phyloP scores from a whole-genome alignment of 2,329 filamentous ascomycete genomes.

The Didymella sp. region DNA sequence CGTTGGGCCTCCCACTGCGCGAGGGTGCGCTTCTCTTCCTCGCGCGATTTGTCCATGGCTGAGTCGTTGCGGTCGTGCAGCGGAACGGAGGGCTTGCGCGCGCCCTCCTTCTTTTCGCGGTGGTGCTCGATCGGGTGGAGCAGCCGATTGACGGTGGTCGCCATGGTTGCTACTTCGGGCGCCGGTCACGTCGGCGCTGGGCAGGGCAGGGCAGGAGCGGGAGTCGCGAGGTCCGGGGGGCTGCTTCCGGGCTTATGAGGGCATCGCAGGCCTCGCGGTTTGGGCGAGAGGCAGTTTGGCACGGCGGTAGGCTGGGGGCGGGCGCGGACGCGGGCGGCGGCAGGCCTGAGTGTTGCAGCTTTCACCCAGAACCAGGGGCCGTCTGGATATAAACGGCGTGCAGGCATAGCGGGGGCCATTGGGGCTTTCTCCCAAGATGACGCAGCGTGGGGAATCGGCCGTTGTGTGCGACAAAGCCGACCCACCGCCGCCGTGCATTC shows the following conservation, averaged over 20 bases:
- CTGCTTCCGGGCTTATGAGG: conserved; percentile 20
- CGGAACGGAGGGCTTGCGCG: conserved; percentile 29
- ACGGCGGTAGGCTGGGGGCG: conserved; percentile 9
- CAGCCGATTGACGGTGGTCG: conserved; percentile 48
- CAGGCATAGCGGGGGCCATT: conserved; percentile 34
- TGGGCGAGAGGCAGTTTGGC: conserved; percentile 1
- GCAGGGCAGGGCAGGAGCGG: conserved; percentile 21
- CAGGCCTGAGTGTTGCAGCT: conserved; percentile 21
- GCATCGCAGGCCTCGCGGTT: conserved; percentile 22
- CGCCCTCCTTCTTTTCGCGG: conserved; percentile 35
- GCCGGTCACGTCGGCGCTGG: conserved; percentile 21
- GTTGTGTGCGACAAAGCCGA: conserved; percentile 19
- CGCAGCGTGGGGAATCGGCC: conserved; percentile 21
- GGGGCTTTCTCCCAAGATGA: conserved; percentile 24
- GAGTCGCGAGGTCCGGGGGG: conserved; percentile 21
- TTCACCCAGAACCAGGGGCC: conserved; percentile 34
- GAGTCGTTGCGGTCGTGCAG: conserved; percentile 45
- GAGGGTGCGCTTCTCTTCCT: conserved; percentile 56
- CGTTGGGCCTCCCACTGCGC: conserved; percentile 57
- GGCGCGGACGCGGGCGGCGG: conserved; percentile 3
- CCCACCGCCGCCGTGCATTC: conserved; percentile 1
- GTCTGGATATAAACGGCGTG: conserved; percentile 13
- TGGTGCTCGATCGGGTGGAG: conserved; percentile 46
- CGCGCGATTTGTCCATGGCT: conserved; percentile 50
- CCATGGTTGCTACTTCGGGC: conserved; percentile 38